These are phyloP conservation scores for Capillidium rhysosporum DNA, from an alignment of 371 early-diverging fungal genomes.

Conservation along the genomic window DNA sequence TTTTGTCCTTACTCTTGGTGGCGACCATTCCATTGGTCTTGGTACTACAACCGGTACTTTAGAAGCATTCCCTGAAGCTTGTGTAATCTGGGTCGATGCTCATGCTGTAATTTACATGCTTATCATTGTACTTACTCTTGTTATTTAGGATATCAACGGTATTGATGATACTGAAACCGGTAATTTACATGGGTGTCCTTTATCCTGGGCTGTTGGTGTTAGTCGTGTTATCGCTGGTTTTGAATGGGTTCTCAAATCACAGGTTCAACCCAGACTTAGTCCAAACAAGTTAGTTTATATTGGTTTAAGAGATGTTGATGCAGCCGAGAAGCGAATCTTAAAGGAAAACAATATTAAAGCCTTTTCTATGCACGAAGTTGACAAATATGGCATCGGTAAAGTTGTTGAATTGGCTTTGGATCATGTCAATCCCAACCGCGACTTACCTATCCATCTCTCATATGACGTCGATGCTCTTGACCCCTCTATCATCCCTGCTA, in stretches of 20 bases:
- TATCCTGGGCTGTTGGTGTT: conserved; percentile 78
- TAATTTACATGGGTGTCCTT: conserved; percentile 91
- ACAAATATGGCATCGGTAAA: conserved; percentile 80
- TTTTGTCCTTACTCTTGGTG: conserved; percentile 80
- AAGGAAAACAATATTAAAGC: conserved; percentile 65
- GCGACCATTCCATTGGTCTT: conserved; percentile 87
- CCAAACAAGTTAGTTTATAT: conserved; percentile 76
- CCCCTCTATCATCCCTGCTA: conserved; percentile 83
- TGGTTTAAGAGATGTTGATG: conserved; percentile 89
- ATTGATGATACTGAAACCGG: conserved; percentile 73
- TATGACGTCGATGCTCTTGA: conserved; percentile 95
- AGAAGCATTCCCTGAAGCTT: conserved; percentile 58
- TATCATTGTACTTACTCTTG: not conserved
- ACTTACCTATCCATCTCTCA: conserved; percentile 73
- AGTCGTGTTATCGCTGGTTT: conserved; percentile 32
- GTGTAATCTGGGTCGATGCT: conserved; percentile 93
- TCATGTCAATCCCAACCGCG: conserved; percentile 58
- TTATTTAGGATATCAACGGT: conserved; percentile 78
- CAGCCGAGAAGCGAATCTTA: conserved; percentile 62
- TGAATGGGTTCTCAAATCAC: conserved; percentile 36
- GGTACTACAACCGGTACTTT: conserved; percentile 76
- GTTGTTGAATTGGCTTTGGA: conserved; percentile 91
- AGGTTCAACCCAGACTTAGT: conserved; percentile 37
- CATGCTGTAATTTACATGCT: conserved; percentile 52
- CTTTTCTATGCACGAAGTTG: conserved; percentile 92